Evolutionary conservation across 139 green algal species (phyloP).

Genomic region (Micromonas pusilla): DNA sequence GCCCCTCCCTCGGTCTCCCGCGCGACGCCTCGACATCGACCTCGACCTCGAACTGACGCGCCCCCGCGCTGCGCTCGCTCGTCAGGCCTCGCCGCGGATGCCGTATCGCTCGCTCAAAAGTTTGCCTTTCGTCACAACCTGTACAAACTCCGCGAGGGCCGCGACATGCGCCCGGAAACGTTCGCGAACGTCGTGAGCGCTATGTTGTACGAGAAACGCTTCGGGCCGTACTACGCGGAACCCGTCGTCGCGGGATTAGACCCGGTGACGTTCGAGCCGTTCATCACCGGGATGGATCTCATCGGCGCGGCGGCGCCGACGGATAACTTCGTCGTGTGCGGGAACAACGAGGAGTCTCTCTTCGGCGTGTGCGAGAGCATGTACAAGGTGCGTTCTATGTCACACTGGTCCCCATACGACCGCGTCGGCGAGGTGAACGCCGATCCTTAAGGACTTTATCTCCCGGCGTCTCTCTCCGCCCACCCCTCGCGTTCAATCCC

Average conservation of each 20-base stretch:
- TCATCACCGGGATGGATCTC: slow-evolving; percentile 90
- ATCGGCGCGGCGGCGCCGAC: slow-evolving; percentile 77
- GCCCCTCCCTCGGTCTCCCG: too few relatives aligned
- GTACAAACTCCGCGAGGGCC: slow-evolving; percentile 94
- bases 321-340: slow-evolving; percentile 91
- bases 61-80: too few relatives aligned
- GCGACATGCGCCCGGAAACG: slow-evolving; percentile 86
- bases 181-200: slow-evolving; percentile 87
- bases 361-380: slow-evolving; percentile 95
- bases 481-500: too few relatives aligned
- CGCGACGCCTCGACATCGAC: too few relatives aligned
- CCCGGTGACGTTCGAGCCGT: slow-evolving; percentile 65
- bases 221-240: slow-evolving; percentile 89
- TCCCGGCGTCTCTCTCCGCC: too few relatives aligned
- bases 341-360: slow-evolving; percentile 83
- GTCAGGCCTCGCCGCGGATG: slow-evolving; percentile 85
- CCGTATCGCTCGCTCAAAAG: slow-evolving; percentile 75
- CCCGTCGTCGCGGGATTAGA: slow-evolving; percentile 94
- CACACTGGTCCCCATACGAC: too few relatives aligned
- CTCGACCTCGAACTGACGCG: too few relatives aligned
- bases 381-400: too few relatives aligned
- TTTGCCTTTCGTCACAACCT: slow-evolving; percentile 95
- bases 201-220: slow-evolving; percentile 91
- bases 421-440: too few relatives aligned
- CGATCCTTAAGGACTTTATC: too few relatives aligned